Evolutionary conservation across 495 filamentous ascomycete species (phyloP).

Genomic region (Xylaria castorea): DNA sequence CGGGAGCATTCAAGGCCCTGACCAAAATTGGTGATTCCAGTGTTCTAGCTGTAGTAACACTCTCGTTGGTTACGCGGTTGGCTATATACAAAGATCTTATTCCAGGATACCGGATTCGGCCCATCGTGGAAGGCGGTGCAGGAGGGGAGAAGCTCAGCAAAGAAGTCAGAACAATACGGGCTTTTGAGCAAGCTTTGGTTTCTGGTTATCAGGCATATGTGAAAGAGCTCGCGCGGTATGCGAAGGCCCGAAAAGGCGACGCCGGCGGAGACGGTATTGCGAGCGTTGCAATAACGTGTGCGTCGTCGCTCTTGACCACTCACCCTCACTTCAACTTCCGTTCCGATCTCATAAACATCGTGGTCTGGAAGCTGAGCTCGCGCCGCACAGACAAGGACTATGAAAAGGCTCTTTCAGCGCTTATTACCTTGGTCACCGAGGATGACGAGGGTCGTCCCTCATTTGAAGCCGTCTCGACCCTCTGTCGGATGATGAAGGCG

Average conservation of each 20-base stretch:
- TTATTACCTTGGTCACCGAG: constrained; percentile 82
- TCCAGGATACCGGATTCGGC: constrained; percentile 92
- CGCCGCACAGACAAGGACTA: constrained; percentile 73
- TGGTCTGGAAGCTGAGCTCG: constrained; percentile 80
- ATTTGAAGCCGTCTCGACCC: constrained; percentile 81
- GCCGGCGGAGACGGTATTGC: constrained; percentile 54
- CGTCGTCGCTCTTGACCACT: constrained; percentile 73
- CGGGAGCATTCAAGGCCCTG: constrained; percentile 76
- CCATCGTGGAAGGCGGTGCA: constrained; percentile 75
- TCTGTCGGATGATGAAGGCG: constrained; percentile 93
- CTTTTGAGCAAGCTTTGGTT: constrained; percentile 84
- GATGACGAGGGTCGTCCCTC: constrained; percentile 89
- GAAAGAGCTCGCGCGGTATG: constrained; percentile 67
- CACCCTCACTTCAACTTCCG: constrained; percentile 98
- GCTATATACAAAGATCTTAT: constrained; percentile 96
- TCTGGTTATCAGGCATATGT: constrained; percentile 83
- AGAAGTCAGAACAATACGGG: constrained; percentile 80
- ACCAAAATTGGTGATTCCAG: constrained; percentile 73
- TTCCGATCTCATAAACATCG: constrained; percentile 80
- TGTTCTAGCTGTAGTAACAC: constrained; percentile 77
- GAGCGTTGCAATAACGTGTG: constrained; percentile 82
- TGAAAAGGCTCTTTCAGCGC: constrained; percentile 75
- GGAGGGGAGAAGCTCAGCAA: constrained; percentile 83
- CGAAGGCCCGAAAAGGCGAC: constrained; percentile 55
- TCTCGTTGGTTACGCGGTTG: constrained; percentile 83